Base-by-base conservation (phyloP, 2,329 filamentous ascomycete genomes). In the Microcera coccophila region DNA sequence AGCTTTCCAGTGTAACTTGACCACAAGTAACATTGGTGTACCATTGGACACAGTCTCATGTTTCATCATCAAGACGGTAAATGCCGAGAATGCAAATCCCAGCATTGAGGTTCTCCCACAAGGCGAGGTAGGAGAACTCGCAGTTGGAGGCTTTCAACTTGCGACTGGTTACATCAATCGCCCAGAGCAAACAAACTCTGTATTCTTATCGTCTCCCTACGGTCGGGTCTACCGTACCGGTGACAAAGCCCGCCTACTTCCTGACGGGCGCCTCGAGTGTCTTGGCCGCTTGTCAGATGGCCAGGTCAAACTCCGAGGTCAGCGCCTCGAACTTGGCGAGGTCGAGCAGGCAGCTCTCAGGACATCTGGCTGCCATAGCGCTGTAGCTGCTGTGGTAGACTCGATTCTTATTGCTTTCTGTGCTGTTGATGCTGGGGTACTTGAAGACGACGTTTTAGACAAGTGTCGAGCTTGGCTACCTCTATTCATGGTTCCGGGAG, bases 221-320 rank as follows among this genome's bases (percentile, higher is more conserved):
- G 90, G 87, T 3, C 72, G 74, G 3, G 68, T 94, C 0, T 96
- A 96, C 63, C 78, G 87, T 21, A 95, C 90, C 1, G 90, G 90
- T 1, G 90, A 96, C 64, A 88, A 85, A 59, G 90, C 86, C 4
- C 76, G 78, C 17, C 73, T 95, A 37, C 74, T 76, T 2, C 53
- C 72, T 0, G 74, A 85, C 46, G 87, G 89, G 1, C 78, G 75
- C 0, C 72, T 96, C n/a, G 86, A 95, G 61, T 94, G 87, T 57
- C 73, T 90, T 24, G 90, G 90, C 0, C 82, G 90, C 10, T 82
- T 95, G 11, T 78, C 79, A 2, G 79, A 81, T 38, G 89, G 87
- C 1, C 90, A 96, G 62, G 82, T 95, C 38, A 95, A 95, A 64
- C 72, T 95, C 7, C 78, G 89, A 40, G 90, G 90, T 1, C 90